Evolutionary conservation across 495 filamentous ascomycete species (phyloP), one percentile per base, ranked within the genome.

Genomic region (Cercophora samala): DNA sequence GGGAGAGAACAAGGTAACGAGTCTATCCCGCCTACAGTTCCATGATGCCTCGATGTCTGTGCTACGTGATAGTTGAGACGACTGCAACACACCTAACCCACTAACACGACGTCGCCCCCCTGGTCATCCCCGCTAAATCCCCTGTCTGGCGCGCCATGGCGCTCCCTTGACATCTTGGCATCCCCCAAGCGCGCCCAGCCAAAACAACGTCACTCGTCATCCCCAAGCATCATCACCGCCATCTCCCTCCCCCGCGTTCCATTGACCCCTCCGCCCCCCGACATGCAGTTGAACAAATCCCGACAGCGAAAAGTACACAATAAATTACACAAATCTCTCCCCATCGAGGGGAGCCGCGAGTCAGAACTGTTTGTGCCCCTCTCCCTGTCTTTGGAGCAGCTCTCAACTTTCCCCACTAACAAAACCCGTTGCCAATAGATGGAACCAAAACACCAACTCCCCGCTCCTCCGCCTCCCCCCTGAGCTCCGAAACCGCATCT

Each of bases 401-500:
- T 58, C 23, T n/a, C 54, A 58, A 22, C 5, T 17, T 22, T 58
- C 22, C n/a, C 19, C 4, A 19, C 56, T 21, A n/a, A 9, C 5
- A 11, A 17, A 9, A 21, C 74, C 8, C 26, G 4, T 29, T 29
- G 8, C 4, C 26, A n/a, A 67, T 64, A 56, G 69, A 4, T 67
- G 54, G 53, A 73, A 74, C 64, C 69, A 65, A 29, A 61, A 60
- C 24, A 13, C 22, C 37, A 11, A 46, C 58, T 81, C 78, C 6
- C 77, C 74, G 3, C 69, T 81, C 42, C 74, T 80, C 22, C 70
- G 69, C 15, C 74, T 81, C 1, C 79, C 79, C 0, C 64, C 72
- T 29, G 79, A 81, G 58, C 70, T 81, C 54, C 76, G 78, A 64
- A 79, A 75, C 64, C 74, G 71, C 24, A 80, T 81, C 63, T 80